A percentile compares a stretch with the other conserved stretches of the same genome.
phyloP scores from a whole-genome alignment of 768 basidiomycete species.

The Lyophyllum atratum region DNA sequence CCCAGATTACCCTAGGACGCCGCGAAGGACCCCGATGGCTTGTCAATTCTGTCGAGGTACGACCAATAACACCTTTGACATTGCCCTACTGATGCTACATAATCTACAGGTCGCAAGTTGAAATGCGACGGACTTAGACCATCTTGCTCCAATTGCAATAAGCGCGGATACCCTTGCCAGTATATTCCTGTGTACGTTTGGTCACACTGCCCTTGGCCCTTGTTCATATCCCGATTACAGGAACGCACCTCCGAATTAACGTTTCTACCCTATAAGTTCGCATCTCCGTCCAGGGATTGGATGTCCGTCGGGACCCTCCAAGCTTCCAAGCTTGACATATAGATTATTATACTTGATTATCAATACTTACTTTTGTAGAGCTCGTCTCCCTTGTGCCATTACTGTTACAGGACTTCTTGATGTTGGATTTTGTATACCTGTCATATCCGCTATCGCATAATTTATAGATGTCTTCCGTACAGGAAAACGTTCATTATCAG shows the following conservation, averaged over 20 bases:
- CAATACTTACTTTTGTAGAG: not conserved
- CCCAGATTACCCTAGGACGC: constrained; percentile 21
- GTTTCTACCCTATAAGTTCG: not conserved
- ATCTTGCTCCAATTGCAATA: constrained; percentile 66
- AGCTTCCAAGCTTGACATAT: not conserved
- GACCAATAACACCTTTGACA: constrained; percentile 7
- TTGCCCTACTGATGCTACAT: not conserved
- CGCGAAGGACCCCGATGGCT: constrained; percentile 64
- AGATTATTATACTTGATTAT: not conserved
- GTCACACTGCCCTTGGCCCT: not conserved
- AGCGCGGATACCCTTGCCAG: constrained; percentile 55
- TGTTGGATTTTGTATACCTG: not conserved
- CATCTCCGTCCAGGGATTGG: not conserved
- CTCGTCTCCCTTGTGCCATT: not conserved
- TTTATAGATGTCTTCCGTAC: not conserved
- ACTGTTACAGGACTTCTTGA: no score
- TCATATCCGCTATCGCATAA: not conserved
- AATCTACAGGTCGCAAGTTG: constrained; percentile 58
- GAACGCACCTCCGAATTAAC: not conserved
- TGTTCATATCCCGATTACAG: not conserved
- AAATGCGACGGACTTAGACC: constrained; percentile 72
- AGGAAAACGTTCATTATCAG: not conserved
- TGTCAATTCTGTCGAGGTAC: constrained; percentile 74
- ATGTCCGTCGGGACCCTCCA: not conserved
- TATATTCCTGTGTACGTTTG: constrained; percentile 68